These are phyloP conservation scores for Colletotrichum spinosum DNA, from an alignment of 2,329 filamentous ascomycete genomes.

Conservation along the genomic window DNA sequence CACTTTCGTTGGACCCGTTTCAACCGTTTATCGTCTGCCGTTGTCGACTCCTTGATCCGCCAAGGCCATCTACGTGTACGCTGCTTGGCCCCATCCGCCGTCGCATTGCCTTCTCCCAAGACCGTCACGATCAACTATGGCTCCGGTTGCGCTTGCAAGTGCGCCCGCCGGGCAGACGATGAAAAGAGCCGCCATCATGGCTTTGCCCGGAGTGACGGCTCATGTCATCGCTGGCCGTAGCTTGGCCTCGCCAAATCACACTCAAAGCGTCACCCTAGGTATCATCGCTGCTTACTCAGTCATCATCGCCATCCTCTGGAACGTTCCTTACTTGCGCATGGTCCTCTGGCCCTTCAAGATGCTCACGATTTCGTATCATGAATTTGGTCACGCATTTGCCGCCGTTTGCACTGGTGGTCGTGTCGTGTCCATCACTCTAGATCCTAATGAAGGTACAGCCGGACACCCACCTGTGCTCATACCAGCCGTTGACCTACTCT, in stretches of 20 bases:
- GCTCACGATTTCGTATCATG: slow-evolving; percentile 87
- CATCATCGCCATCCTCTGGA: slow-evolving; percentile 82
- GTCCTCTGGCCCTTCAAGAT: slow-evolving; percentile 88
- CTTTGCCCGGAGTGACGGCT: slow-evolving; percentile 21
- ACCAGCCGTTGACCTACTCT: not conserved
- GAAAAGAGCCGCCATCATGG: slow-evolving; percentile 25
- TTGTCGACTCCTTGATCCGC: no score
- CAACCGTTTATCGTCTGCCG: no score
- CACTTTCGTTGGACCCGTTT: no score
- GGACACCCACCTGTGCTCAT: no score
- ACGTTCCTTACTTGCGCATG: slow-evolving; percentile 80
- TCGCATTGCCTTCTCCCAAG: no score
- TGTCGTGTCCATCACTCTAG: slow-evolving; percentile 80
- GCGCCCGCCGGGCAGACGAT: slow-evolving; percentile 12
- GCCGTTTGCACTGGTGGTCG: slow-evolving; percentile 78
- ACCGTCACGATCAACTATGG: slow-evolving; percentile 10
- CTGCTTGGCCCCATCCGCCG: no score
- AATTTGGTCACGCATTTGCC: slow-evolving; percentile 80
- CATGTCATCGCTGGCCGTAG: slow-evolving; percentile 59
- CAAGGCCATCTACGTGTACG: no score
- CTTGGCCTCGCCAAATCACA: slow-evolving; percentile 70
- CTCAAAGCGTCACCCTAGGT: slow-evolving; percentile 77
- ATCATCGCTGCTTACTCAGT: slow-evolving; percentile 77
- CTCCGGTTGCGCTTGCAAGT: slow-evolving; percentile 26
- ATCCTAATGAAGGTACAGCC: slow-evolving; percentile 73